Evolutionary conservation across 2,329 filamentous ascomycete genomes (phyloP).

Genomic region (Curvularia eragrostidis): DNA sequence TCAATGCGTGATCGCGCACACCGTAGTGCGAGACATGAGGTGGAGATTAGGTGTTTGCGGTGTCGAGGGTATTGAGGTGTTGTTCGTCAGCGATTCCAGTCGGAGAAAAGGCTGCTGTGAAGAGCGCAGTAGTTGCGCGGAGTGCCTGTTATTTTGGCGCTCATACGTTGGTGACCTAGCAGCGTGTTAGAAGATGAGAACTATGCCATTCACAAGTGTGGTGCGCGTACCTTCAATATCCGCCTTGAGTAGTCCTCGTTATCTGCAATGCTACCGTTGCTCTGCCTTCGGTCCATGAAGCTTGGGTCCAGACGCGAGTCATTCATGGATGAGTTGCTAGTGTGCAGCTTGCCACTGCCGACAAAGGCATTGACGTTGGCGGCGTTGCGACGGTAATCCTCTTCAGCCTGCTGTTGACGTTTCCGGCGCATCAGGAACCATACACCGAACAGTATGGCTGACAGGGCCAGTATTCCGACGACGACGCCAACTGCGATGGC

Average conservation of each 20-base stretch:
- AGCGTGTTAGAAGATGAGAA: slow-evolving; percentile 18
- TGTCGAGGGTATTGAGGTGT: slow-evolving; percentile 18
- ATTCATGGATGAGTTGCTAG: slow-evolving; percentile 72
- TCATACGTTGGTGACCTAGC: slow-evolving; percentile 49
- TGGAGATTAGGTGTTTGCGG: slow-evolving; percentile 28
- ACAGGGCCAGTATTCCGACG: slow-evolving; percentile 76
- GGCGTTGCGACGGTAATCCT: slow-evolving; percentile 82
- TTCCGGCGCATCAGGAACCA: slow-evolving; percentile 79
- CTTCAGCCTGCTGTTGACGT: slow-evolving; percentile 78
- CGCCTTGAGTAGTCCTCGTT: slow-evolving; percentile 96
- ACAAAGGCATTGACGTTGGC: slow-evolving; percentile 78
- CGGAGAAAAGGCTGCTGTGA: slow-evolving; percentile 13
- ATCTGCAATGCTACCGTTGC: slow-evolving; percentile 94
- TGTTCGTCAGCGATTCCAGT: slow-evolving; percentile 18
- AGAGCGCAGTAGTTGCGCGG: slow-evolving; percentile 10
- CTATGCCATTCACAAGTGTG: neutral
- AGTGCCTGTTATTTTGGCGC: slow-evolving; percentile 14
- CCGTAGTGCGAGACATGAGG: slow-evolving; percentile 31
- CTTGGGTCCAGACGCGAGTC: slow-evolving; percentile 86
- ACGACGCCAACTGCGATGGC: slow-evolving; percentile 89
- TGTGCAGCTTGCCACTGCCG: slow-evolving; percentile 65
- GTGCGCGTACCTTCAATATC: slow-evolving; percentile 79
- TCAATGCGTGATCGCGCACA: slow-evolving; percentile 41
- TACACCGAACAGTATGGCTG: slow-evolving; percentile 69
- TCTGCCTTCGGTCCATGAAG: slow-evolving; percentile 82